phyloP scores from a whole-genome alignment of 306 rosid genomes.

The Quercus bicolor region DNA sequence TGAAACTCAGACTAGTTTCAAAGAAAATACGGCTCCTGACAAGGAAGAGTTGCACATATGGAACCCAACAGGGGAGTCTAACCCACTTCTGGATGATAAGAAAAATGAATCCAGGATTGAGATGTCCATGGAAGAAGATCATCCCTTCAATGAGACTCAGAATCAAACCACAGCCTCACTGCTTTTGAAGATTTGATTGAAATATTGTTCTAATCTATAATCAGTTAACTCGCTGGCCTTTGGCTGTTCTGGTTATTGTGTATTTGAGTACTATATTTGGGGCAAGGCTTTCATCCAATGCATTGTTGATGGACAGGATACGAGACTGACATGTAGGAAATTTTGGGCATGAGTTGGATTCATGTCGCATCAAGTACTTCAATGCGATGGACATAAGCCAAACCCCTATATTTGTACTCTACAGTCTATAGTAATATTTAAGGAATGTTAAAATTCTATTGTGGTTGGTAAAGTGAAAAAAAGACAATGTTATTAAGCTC shows the following conservation, averaged over 20 bases:
- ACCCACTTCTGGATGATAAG: conserved; percentile 38
- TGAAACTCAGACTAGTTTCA: conserved; percentile 34
- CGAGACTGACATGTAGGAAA: too few relatives aligned
- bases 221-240: not conserved
- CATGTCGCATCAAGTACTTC: too few relatives aligned
- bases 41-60: conserved; percentile 51
- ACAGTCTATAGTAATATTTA: not conserved
- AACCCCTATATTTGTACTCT: not conserved
- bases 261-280: not conserved
- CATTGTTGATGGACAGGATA: too few relatives aligned
- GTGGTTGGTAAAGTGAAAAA: not conserved
- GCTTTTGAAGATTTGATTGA: conserved; percentile 19
- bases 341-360: too few relatives aligned
- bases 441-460: not conserved
- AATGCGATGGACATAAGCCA: too few relatives aligned
- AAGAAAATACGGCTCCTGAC: conserved; percentile 60
- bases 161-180: conserved; percentile 41
- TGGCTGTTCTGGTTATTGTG: not conserved
- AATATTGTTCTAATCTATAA: not conserved
- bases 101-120: conserved; percentile 27
- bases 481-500: not conserved
- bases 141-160: conserved; percentile 58
- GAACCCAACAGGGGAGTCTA: conserved; percentile 40
- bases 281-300: too few relatives aligned
- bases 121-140: conserved; percentile 40